phyloP scores from a whole-genome alignment of 1,284 basidiomycete species.

The Ganoderma lingzhi region DNA sequence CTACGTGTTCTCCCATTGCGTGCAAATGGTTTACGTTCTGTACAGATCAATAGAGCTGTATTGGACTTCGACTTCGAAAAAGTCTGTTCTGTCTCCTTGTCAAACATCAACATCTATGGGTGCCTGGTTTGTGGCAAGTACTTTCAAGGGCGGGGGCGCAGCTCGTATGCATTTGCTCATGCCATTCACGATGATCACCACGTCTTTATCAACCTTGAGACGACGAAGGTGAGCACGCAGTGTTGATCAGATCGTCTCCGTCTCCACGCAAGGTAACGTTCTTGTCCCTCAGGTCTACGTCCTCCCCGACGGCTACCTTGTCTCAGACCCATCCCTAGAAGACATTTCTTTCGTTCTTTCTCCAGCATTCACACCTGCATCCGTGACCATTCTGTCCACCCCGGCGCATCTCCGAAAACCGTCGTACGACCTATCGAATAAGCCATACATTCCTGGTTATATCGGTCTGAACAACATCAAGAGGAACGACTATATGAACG shows the following conservation, averaged over 20 bases:
- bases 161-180: conserved; percentile 95
- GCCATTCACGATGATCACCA: conserved; percentile 98
- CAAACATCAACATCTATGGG: conserved; percentile 97
- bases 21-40: neutral
- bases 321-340: conserved; percentile 94
- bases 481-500: conserved; percentile 97
- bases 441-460: conserved; percentile 92
- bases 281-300: conserved; percentile 82
- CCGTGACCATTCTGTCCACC: conserved; percentile 62
- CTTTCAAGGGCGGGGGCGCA: conserved; percentile 95
- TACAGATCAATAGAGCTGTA: conserved; percentile 81
- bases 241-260: conserved; percentile 8
- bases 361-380: conserved; percentile 77
- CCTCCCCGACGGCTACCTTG: conserved; percentile 96
- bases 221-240: conserved; percentile 76
- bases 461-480: conserved; percentile 99
- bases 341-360: conserved; percentile 93
- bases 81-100: conserved; percentile 95
- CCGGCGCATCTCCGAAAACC: conserved; percentile 71
- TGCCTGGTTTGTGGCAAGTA: conserved; percentile 99
- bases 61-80: conserved; percentile 99
- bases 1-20: conserved; percentile 9
- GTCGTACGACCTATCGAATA: conserved; percentile 85
- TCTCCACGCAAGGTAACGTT: conserved; percentile 25
- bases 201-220: conserved; percentile 96